phyloP scores from a whole-genome alignment of 176 grass and related monocot species.

The Chloris gayana region DNA sequence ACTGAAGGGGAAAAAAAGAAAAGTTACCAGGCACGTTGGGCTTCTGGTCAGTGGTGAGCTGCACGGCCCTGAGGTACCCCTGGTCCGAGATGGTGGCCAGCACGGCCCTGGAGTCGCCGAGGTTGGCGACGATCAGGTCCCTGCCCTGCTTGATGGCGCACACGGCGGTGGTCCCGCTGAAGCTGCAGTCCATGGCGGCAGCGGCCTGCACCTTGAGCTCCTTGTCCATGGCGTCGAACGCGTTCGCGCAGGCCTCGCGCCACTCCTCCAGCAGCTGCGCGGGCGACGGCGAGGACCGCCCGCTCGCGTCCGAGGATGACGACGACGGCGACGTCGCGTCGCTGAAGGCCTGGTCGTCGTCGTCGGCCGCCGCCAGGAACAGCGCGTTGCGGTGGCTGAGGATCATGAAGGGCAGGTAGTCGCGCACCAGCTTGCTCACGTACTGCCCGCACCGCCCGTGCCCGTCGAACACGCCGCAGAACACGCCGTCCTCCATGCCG shows the following conservation, averaged over 20 bases:
- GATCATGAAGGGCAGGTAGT: slow-evolving; percentile 76
- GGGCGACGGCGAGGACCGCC: slow-evolving; percentile 18
- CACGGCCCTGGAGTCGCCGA: slow-evolving; percentile 89
- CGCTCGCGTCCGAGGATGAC: slow-evolving; percentile 37
- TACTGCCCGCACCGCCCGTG: slow-evolving; percentile 74
- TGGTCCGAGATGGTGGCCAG: slow-evolving; percentile 63
- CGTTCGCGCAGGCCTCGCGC: slow-evolving; percentile 64
- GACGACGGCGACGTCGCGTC: slow-evolving; percentile 34
- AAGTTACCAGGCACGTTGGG: slow-evolving; percentile 55
- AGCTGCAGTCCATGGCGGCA: slow-evolving; percentile 53
- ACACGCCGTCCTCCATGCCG: slow-evolving; percentile 85
- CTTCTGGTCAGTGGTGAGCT: slow-evolving; percentile 87
- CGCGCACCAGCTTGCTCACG: slow-evolving; percentile 71
- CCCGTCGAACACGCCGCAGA: slow-evolving; percentile 95
- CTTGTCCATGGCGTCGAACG: slow-evolving; percentile 76
- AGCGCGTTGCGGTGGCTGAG: slow-evolving; percentile 73
- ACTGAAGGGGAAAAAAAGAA: no score
- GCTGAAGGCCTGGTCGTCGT: slow-evolving; percentile 39
- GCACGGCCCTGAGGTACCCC: slow-evolving; percentile 62
- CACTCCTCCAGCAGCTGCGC: slow-evolving; percentile 76
- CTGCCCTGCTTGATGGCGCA: slow-evolving; percentile 84
- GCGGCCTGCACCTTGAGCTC: slow-evolving; percentile 71
- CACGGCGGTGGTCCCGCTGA: slow-evolving; percentile 93
- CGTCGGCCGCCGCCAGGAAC: slow-evolving; percentile 28
- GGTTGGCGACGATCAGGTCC: slow-evolving; percentile 87